Percentiles rank a stretch among this genome's conserved stretches.
phyloP scores from a whole-genome alignment of 139 green algal genomes.

The Eudorina sp. region DNA sequence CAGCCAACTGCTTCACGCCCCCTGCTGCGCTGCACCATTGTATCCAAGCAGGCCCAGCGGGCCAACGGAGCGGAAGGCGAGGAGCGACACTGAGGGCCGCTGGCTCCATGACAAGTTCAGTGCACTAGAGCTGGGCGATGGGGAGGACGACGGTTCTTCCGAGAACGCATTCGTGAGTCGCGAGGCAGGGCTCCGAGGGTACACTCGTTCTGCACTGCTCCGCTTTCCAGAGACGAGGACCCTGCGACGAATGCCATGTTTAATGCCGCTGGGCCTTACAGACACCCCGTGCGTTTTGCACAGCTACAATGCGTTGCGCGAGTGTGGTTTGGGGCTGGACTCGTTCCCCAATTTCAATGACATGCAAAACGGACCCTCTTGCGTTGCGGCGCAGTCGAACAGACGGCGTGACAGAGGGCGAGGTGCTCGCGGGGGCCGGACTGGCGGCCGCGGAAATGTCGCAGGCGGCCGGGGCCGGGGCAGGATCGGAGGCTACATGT shows the following conservation, averaged over 20 bases:
- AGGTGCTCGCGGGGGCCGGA: background rate
- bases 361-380: too few relatives aligned
- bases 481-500: background rate
- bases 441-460: background rate
- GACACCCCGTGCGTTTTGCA: too few relatives aligned
- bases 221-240: too few relatives aligned
- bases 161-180: slow-evolving; percentile 30
- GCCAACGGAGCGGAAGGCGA: slow-evolving; percentile 38
- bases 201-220: too few relatives aligned
- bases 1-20: too few relatives aligned
- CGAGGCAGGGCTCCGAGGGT: too few relatives aligned
- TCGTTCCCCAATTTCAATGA: too few relatives aligned
- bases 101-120: slow-evolving; percentile 71
- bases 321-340: too few relatives aligned
- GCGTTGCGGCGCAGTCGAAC: background rate
- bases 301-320: too few relatives aligned
- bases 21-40: too few relatives aligned
- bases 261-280: too few relatives aligned
- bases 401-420: background rate
- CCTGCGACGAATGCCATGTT: too few relatives aligned
- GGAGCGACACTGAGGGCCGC: slow-evolving; percentile 38
- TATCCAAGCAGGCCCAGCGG: background rate
- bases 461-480: slow-evolving; percentile 5
- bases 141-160: background rate
- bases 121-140: slow-evolving; percentile 40